Evolutionary conservation across 1,139 yeast genomes (phyloP), one percentile per base, ranked within the genome.

Genomic region (Zygotorulaspora mrakii): DNA sequence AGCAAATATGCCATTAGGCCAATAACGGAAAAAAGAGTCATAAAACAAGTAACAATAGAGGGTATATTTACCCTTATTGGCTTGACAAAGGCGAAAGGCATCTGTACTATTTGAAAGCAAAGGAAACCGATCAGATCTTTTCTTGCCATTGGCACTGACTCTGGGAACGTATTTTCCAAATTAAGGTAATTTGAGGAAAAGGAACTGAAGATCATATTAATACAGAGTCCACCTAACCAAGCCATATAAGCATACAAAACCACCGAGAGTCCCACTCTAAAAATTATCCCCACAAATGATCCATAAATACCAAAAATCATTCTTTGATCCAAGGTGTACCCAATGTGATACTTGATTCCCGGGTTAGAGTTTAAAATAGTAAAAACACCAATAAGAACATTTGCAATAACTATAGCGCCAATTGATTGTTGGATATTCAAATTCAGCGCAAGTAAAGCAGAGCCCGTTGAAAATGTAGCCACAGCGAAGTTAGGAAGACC

Each of bases 391-490:
- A 56, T 49, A 23, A 56, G 36, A 17, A 55, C 31, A 32, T 57
- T 57, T 4, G 59, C 59, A 22, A 63, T 46, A 25, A 57, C 53
- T 28, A 63, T 43, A 8, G 60, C 55, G 8, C 64, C 65, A 46
- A 62, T 61, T 8, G 61, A 44, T 27, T 60, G 57, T 14, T 55
- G 56, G 7, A 61, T 52, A 22, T 59, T 52, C 17, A 55, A 43
- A 9, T 57, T 55, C 28, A 59, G 40, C 1, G 57, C 50, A 9
- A 53, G 44, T 12, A 59, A 39, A 6, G 63, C 55, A 17, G 60
- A 50, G 3, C 59, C 62, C n/a, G 59, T 54, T 2, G 61, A 45
- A 48, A 53, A 59, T 2, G 60, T 48, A n/a, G 54, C 50, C 14
- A 56, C 53, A 26, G 55, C 48, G 21, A 57, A 48, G 25, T 58